Conservation (phyloP, 768 basidiomycete species). For the Porpolomopsis calyptriformis region DNA sequence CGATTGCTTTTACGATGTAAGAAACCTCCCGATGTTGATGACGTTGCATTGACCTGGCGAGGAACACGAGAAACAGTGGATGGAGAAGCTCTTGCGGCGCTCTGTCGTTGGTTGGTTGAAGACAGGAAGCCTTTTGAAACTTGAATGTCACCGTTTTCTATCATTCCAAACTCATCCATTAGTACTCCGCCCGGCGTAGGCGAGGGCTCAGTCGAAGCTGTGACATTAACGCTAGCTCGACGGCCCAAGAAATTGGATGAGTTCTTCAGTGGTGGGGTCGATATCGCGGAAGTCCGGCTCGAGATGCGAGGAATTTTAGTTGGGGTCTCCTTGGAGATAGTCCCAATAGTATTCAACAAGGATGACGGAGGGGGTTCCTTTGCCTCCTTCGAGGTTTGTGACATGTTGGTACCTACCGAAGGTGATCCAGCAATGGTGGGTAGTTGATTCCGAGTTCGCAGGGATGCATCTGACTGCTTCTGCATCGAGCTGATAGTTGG, state of each 20-base stretch:
- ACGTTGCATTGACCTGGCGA: constrained; percentile 48
- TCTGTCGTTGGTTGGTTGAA: constrained; percentile 32
- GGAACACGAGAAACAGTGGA: constrained; percentile 49
- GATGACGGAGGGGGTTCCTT: constrained; percentile 49
- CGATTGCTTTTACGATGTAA: constrained; percentile 57
- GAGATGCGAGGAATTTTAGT: constrained; percentile 91
- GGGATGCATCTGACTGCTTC: constrained; percentile 75
- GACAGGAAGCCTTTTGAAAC: constrained; percentile 32
- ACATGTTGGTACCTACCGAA: constrained; percentile 56
- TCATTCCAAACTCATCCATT: constrained; percentile 72
- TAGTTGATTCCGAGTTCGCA: constrained; percentile 63
- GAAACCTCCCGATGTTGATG: constrained; percentile 34
- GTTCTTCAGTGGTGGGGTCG: constrained; percentile 61
- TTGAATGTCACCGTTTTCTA: constrained; percentile 49
- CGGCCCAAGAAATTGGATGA: constrained; percentile 43
- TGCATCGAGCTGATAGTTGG: constrained; percentile 83
- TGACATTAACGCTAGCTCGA: constrained; percentile 54
- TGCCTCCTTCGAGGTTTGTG: constrained; percentile 40
- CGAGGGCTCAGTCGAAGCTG: constrained; percentile 54
- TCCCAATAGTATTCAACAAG: constrained; percentile 38
- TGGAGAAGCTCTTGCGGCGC: constrained; percentile 58
- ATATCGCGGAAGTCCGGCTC: constrained; percentile 66
- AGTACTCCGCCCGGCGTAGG: constrained; percentile 35
- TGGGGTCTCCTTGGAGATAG: constrained; percentile 69
- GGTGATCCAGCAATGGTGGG: constrained; percentile 94